A percentile compares a stretch with the other conserved stretches of the same genome.
Conservation (phyloP, 192 early-diverging fungal genomes). For the Anaeromyces robustus region DNA sequence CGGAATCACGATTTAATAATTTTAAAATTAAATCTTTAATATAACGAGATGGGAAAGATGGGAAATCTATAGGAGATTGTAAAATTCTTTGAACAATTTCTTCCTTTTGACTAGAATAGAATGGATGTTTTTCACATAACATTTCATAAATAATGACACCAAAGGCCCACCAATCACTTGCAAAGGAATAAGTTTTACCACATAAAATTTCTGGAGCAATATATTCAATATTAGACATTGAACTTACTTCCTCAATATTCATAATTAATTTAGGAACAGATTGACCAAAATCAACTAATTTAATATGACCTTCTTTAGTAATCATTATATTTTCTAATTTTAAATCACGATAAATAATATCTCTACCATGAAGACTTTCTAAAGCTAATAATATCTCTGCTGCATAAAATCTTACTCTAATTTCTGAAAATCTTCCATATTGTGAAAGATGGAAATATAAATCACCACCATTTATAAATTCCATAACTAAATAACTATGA, state of each 20-base stretch:
- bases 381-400: conserved; percentile 26
- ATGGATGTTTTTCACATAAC: conserved; percentile 34
- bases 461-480: neutral
- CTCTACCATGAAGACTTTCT: conserved; percentile 24
- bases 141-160: conserved; percentile 34
- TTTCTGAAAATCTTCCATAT: conserved; percentile 28
- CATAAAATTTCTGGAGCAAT: conserved; percentile 30
- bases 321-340: conserved; percentile 42
- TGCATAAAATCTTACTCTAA: conserved; percentile 24
- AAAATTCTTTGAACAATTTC: conserved; percentile 24
- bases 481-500: conserved; percentile 26
- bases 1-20: conserved; percentile 15
- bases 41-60: conserved; percentile 8
- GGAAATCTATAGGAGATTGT: conserved; percentile 16
- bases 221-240: neutral
- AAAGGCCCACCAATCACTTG: conserved; percentile 38
- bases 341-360: conserved; percentile 36
- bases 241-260: neutral
- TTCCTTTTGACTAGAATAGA: conserved; percentile 21
- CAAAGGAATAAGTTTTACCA: conserved; percentile 18
- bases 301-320: conserved; percentile 26
- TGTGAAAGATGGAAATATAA: neutral
- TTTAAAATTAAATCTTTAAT: conserved; percentile 14
- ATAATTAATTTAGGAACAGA: neutral
- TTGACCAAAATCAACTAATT: conserved; percentile 36